Evolutionary conservation across 1,139 yeast species (phyloP).

Genomic region (Suhomyces coccinellae): DNA sequence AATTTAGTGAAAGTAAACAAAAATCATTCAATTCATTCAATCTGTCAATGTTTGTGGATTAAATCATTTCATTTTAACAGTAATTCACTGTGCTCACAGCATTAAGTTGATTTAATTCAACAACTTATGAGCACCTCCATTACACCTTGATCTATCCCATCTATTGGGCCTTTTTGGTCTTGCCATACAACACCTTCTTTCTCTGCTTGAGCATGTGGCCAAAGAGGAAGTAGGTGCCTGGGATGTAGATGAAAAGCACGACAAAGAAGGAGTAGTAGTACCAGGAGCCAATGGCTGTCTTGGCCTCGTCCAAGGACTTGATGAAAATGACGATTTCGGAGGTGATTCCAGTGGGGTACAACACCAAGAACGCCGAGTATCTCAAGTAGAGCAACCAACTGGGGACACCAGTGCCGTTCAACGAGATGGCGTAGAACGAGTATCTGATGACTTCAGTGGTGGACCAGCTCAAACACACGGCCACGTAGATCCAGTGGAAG

Average conservation of each 20-base stretch:
- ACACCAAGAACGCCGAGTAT: constrained; percentile 76
- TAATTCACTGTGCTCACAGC: too few species aligned
- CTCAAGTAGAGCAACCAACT: constrained; percentile 67
- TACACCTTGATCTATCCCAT: too few species aligned
- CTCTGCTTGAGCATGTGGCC: constrained; percentile 90
- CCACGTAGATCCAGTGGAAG: constrained; percentile 57
- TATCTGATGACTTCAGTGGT: constrained; percentile 87
- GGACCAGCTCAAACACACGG: constrained; percentile 85
- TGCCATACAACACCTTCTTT: constrained; percentile 55
- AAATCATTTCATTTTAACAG: too few species aligned
- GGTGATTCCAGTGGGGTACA: constrained; percentile 90
- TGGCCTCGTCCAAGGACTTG: constrained; percentile 67
- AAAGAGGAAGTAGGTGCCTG: constrained; percentile 84
- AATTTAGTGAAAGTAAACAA: too few species aligned
- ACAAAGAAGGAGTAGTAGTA: constrained; percentile 57
- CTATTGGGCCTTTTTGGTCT: constrained; percentile 20
- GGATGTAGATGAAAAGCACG: constrained; percentile 67
- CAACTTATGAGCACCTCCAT: too few species aligned
- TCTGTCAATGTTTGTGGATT: too few species aligned
- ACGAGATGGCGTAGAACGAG: constrained; percentile 74
- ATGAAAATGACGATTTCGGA: constrained; percentile 76
- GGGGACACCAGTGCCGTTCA: constrained; percentile 61
- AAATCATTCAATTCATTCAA: too few species aligned
- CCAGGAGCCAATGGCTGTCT: constrained; percentile 47
- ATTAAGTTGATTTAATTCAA: too few species aligned